A percentile compares a stretch with the other conserved stretches of the same genome.
phyloP scores from a whole-genome alignment of 2,329 filamentous ascomycete genomes.

The Aspergillus viridinutans region DNA sequence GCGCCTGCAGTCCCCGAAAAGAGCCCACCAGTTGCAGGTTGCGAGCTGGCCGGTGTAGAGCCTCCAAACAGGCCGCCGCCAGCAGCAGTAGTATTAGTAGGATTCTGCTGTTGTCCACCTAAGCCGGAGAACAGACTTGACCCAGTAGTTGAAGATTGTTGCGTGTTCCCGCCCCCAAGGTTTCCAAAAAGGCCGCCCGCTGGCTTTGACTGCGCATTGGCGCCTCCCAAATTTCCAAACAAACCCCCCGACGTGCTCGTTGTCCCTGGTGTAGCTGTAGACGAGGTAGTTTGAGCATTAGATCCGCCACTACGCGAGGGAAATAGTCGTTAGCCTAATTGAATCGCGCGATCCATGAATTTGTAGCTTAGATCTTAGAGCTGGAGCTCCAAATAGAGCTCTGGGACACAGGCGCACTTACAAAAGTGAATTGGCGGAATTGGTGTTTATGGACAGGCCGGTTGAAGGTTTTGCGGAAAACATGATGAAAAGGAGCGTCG shows the following conservation, averaged over 20 bases:
- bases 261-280: constrained; percentile 24
- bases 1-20: constrained; percentile 17
- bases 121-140: constrained; percentile 31
- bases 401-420: constrained; percentile 27
- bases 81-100: constrained; percentile 18
- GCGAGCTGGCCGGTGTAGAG: constrained; percentile 24
- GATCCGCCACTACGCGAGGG: constrained; percentile 19
- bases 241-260: constrained; percentile 26
- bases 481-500: constrained; percentile 18
- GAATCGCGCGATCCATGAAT: background rate
- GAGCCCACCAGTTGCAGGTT: constrained; percentile 25
- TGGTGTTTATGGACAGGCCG: constrained; percentile 53
- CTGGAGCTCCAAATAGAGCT: background rate
- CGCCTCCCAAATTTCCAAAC: constrained; percentile 26
- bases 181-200: constrained; percentile 31
- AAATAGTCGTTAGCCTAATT: constrained; percentile 6
- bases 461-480: constrained; percentile 34
- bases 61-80: constrained; percentile 28
- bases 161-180: constrained; percentile 19
- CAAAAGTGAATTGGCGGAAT: constrained; percentile 46
- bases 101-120: constrained; percentile 25
- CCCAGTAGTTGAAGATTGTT: constrained; percentile 25
- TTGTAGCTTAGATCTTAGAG: background rate
- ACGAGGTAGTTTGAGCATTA: constrained; percentile 25
- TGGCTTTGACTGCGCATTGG: constrained; percentile 29